Conservation (phyloP, 345 rosid genomes). For the Psidium friedrichsthalianum region DNA sequence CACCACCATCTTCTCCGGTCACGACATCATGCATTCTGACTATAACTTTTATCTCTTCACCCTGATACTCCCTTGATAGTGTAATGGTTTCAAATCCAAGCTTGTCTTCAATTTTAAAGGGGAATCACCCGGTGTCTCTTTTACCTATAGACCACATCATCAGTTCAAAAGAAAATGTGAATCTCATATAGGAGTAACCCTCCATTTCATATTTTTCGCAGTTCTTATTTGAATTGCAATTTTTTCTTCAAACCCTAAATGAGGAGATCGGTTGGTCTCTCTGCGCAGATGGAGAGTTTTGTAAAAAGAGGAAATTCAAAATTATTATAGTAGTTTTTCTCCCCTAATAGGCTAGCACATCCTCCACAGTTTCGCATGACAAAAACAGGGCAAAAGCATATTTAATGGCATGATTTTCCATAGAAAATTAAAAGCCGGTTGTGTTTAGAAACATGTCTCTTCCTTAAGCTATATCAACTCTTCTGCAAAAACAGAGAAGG, state of each 20-base stretch:
- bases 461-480: not conserved
- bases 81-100: constrained; percentile 50
- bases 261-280: not conserved
- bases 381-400: not conserved
- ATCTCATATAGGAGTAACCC: not conserved
- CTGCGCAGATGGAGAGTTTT: not conserved
- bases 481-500: not conserved
- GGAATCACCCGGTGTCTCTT: constrained; percentile 52
- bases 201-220: not conserved
- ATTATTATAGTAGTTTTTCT: not conserved
- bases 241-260: not conserved
- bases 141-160: constrained; percentile 24
- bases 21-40: constrained; percentile 89
- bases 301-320: not conserved
- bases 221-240: not conserved
- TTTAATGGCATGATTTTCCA: not conserved
- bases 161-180: not conserved
- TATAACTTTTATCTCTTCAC: constrained; percentile 58
- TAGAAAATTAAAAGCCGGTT: not conserved
- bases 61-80: constrained; percentile 55
- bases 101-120: constrained; percentile 68
- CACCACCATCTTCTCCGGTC: constrained; percentile 8
- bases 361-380: not conserved
- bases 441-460: not conserved
- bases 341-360: not conserved